Evolutionary conservation across 2,329 filamentous ascomycete genomes (phyloP).

Genomic region (Colletotrichum spinosum): DNA sequence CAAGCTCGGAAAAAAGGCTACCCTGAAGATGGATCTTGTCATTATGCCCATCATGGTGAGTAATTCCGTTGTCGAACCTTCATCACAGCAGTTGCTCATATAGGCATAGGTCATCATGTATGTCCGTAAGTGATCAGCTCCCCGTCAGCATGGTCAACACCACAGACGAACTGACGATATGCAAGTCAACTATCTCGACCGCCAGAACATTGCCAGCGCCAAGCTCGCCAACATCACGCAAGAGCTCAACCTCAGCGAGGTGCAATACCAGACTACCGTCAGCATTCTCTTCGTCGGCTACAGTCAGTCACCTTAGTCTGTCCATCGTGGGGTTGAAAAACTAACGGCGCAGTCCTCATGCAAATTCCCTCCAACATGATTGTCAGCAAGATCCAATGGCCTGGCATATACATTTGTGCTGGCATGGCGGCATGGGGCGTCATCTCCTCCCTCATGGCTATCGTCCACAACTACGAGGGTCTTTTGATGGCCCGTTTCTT

Average conservation of each 20-base stretch:
- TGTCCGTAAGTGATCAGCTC: slow-evolving; percentile 30
- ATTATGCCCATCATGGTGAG: slow-evolving; percentile 41
- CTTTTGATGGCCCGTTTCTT: slow-evolving; percentile 38
- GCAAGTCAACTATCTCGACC: slow-evolving; percentile 43
- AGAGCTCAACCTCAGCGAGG: slow-evolving; percentile 45
- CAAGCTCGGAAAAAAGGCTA: slow-evolving; percentile 35
- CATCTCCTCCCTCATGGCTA: slow-evolving; percentile 52
- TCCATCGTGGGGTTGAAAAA: neutral
- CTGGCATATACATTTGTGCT: slow-evolving; percentile 40
- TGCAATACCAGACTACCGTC: slow-evolving; percentile 54
- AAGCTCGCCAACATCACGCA: slow-evolving; percentile 46
- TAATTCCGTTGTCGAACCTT: neutral
- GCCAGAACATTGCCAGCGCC: slow-evolving; percentile 48
- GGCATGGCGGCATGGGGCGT: slow-evolving; percentile 42
- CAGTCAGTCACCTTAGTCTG: slow-evolving; percentile 30
- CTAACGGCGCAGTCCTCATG: slow-evolving; percentile 42
- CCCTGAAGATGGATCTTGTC: slow-evolving; percentile 40
- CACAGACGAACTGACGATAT: neutral
- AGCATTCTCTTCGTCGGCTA: slow-evolving; percentile 50
- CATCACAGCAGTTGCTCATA: neutral
- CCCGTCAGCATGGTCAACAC: fast-evolving
- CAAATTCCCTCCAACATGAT: slow-evolving; percentile 52
- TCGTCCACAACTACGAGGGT: slow-evolving; percentile 57
- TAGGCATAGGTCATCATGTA: slow-evolving; percentile 40
- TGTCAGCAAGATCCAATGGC: slow-evolving; percentile 38